Conservation (phyloP, 139 green algal species). For the Chlorella sorokiniana region DNA sequence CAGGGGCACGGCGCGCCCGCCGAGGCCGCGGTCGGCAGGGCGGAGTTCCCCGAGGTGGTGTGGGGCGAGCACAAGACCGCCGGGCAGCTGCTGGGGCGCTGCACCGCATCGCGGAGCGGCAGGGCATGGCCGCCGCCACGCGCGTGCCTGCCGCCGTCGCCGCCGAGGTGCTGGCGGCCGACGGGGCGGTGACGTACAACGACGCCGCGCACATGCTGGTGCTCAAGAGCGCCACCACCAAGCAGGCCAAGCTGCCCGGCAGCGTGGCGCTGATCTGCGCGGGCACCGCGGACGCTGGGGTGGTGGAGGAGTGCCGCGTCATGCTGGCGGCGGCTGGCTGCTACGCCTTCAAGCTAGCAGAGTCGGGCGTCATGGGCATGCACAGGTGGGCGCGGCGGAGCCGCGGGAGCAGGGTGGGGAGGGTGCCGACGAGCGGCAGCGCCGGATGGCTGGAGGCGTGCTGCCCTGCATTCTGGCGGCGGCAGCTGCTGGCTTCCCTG, state of each 20-base stretch:
- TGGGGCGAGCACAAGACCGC: conserved; percentile 63
- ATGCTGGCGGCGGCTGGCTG: conserved; percentile 69
- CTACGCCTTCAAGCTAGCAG: conserved; percentile 65
- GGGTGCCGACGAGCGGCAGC: too few species aligned
- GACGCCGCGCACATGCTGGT: conserved; percentile 39
- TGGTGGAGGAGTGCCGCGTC: conserved; percentile 74
- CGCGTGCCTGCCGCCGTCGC: conserved; percentile 52
- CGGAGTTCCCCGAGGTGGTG: conserved; percentile 69
- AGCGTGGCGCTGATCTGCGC: conserved; percentile 73
- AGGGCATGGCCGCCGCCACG: conserved; percentile 67
- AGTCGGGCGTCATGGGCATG: conserved; percentile 69
- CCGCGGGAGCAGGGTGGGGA: too few species aligned
- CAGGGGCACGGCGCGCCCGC: background rate
- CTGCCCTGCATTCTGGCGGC: too few species aligned
- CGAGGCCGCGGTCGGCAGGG: background rate
- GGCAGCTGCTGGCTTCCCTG: conserved; percentile 29
- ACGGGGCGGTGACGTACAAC: conserved; percentile 61
- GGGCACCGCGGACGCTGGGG: conserved; percentile 64
- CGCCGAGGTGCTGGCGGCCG: conserved; percentile 18
- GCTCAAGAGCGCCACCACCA: conserved; percentile 33
- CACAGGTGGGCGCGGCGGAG: conserved; percentile 40
- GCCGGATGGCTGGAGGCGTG: too few species aligned
- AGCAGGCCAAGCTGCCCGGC: conserved; percentile 65
- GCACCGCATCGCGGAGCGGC: conserved; percentile 46
- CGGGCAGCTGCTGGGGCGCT: conserved; percentile 61